phyloP scores from a whole-genome alignment of 306 rosid species.

The Carpinus fangiana region DNA sequence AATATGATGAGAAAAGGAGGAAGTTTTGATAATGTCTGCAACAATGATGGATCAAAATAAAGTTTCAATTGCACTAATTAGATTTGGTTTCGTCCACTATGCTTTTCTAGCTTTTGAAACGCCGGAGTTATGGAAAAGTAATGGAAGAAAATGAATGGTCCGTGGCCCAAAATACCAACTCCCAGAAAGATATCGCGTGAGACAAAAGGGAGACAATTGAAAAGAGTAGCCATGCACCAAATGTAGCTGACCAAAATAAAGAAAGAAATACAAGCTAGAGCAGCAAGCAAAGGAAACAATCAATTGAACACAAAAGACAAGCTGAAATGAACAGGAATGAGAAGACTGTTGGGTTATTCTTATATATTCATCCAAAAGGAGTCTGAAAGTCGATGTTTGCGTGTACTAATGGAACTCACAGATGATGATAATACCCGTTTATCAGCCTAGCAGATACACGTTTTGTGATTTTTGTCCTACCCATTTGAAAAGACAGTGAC shows the following conservation, averaged over 20 bases:
- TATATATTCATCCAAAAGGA: background rate
- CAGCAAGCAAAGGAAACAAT: background rate
- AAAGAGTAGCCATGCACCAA: background rate
- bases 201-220: background rate
- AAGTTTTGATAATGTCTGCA: too few relatives aligned
- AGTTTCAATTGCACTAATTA: too few relatives aligned
- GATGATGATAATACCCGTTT: background rate
- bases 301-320: background rate
- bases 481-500: conserved; percentile 16
- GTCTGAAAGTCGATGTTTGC: background rate
- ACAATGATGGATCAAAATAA: too few relatives aligned
- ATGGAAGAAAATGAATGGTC: background rate
- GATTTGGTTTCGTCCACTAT: too few relatives aligned
- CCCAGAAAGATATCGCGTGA: background rate
- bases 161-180: background rate
- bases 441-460: background rate
- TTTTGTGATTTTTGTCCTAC: background rate
- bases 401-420: background rate
- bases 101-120: too few relatives aligned
- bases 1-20: too few relatives aligned
- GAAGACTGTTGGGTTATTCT: too few relatives aligned
- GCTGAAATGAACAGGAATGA: too few relatives aligned
- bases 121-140: too few relatives aligned
- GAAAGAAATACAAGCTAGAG: background rate
- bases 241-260: background rate